Percentiles rank a stretch among this genome's conserved stretches.
phyloP scores from a whole-genome alignment of 2,329 filamentous ascomycete genomes.

The Aspergillus pseudotamarii region DNA sequence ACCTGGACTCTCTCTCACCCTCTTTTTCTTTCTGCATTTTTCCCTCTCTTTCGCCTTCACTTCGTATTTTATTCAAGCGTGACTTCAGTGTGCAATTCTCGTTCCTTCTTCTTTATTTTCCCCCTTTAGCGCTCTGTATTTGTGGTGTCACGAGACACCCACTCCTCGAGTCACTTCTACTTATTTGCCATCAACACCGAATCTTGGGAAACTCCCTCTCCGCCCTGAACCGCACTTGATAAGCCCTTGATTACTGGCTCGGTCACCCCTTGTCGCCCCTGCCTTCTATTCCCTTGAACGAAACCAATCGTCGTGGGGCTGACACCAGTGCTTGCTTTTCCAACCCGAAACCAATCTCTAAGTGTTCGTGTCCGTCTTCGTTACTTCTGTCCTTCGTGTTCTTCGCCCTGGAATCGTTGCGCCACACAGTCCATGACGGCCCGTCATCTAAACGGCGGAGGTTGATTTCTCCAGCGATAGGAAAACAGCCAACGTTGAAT shows the following conservation, averaged over 20 bases:
- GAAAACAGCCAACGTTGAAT: constrained; percentile 12
- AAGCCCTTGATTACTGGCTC: neutral
- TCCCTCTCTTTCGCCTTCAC: neutral
- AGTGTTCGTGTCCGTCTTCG: neutral
- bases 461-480: constrained; percentile 31
- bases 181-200: constrained; percentile 2
- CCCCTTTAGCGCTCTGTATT: neutral
- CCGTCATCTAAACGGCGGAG: constrained; percentile 36
- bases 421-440: constrained; percentile 36
- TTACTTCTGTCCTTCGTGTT: constrained; percentile 1
- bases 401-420: constrained; percentile 27
- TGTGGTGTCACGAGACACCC: neutral
- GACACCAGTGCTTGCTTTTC: no score
- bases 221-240: neutral
- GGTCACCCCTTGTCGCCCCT: neutral
- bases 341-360: neutral
- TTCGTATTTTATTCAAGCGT: neutral
- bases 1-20: neutral
- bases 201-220: neutral
- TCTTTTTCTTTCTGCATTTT: neutral
- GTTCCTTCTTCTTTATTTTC: neutral
- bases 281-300: neutral
- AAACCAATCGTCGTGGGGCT: neutral
- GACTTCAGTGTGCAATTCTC: neutral
- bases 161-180: neutral